Conservation (phyloP, 1,284 basidiomycete genomes). For the Leccinum subrobustum region DNA sequence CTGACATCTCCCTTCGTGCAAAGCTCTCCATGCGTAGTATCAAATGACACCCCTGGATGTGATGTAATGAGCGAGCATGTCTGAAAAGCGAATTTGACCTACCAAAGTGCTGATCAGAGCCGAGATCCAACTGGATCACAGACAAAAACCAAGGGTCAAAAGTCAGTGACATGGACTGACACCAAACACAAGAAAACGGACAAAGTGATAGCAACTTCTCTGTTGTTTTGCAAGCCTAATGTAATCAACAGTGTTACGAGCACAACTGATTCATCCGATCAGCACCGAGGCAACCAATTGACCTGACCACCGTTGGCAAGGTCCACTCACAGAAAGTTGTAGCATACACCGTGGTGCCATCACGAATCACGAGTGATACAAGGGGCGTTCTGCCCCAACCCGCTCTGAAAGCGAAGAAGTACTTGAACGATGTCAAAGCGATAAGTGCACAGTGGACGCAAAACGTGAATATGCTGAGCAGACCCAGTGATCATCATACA, state of each 20-base stretch:
- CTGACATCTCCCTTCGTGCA: constrained; percentile 4
- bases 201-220: constrained; percentile 15
- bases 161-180: constrained; percentile 7
- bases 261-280: constrained; percentile 11
- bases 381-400: constrained; percentile 21
- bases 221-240: constrained; percentile 10
- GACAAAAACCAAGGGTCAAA: neutral
- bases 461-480: constrained; percentile 15
- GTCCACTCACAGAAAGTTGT: constrained; percentile 9
- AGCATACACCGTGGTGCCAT: constrained; percentile 15
- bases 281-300: neutral
- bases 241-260: constrained; percentile 6
- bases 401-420: constrained; percentile 7
- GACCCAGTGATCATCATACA: neutral
- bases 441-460: constrained; percentile 21
- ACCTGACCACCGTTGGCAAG: neutral
- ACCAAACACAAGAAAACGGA: constrained; percentile 6
- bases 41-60: constrained; percentile 20
- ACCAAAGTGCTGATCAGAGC: constrained; percentile 17
- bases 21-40: constrained; percentile 27
- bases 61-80: neutral
- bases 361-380: constrained; percentile 23
- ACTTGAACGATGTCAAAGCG: constrained; percentile 21
- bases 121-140: constrained; percentile 16
- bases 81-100: constrained; percentile 1